phyloP scores from a whole-genome alignment of 768 basidiomycete species.

The Russula foetens region DNA sequence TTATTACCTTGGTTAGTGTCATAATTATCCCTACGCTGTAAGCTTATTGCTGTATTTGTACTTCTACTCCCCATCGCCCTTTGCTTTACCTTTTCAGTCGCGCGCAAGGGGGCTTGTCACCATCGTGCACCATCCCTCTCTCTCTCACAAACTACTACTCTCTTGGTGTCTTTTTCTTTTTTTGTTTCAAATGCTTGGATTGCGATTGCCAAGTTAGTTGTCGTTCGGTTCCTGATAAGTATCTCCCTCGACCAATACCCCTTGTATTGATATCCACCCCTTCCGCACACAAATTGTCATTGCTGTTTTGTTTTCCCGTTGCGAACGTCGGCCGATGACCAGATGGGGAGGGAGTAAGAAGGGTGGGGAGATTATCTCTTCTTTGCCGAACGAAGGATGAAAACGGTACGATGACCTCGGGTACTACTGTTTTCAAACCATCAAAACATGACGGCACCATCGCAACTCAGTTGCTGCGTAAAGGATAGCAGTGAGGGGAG shows the following conservation, averaged over 20 bases:
- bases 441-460: not conserved
- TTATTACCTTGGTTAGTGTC: not conserved
- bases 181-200: too few species aligned
- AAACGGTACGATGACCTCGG: not conserved
- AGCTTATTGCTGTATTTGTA: slow-evolving; percentile 12
- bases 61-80: not conserved
- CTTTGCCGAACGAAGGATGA: too few species aligned
- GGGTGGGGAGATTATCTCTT: not conserved
- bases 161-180: too few species aligned
- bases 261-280: not conserved
- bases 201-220: too few species aligned
- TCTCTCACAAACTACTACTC: too few species aligned
- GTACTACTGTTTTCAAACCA: not conserved
- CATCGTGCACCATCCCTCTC: too few species aligned
- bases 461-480: not conserved
- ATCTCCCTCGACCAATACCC: too few species aligned
- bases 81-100: not conserved
- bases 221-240: too few species aligned
- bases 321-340: too few species aligned
- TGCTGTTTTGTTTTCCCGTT: too few species aligned
- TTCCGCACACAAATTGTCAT: not conserved
- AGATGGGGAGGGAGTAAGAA: too few species aligned
- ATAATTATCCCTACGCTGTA: slow-evolving; percentile 2
- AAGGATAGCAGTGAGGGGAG: not conserved
- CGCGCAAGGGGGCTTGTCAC: not conserved